phyloP scores from a whole-genome alignment of 1,139 yeast genomes.

The Yamadazyma diospyri region DNA sequence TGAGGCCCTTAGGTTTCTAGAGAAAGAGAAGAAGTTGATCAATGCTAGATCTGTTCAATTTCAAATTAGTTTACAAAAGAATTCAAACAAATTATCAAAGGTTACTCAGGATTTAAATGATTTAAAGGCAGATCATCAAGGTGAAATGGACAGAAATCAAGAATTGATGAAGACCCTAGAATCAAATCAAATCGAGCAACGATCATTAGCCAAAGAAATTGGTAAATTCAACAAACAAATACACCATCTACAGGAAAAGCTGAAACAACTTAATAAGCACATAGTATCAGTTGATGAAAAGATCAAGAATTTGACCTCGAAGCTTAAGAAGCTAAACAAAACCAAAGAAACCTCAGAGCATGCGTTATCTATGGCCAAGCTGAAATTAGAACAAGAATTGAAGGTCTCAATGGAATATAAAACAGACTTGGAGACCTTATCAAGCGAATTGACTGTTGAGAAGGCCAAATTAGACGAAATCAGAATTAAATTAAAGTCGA shows the following conservation, averaged over 20 bases:
- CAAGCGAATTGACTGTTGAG: conserved; percentile 48
- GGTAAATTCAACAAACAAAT: conserved; percentile 29
- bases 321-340: conserved; percentile 61
- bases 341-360: conserved; percentile 35
- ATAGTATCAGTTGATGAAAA: conserved; percentile 74
- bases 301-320: conserved; percentile 57
- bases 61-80: conserved; percentile 50
- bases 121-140: conserved; percentile 40
- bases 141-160: conserved; percentile 47
- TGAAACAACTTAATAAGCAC: conserved; percentile 42
- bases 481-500: conserved; percentile 63
- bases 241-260: conserved; percentile 31
- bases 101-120: conserved; percentile 30
- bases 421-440: conserved; percentile 43
- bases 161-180: conserved; percentile 42
- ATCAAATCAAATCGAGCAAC: conserved; percentile 19
- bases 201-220: conserved; percentile 32
- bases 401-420: conserved; percentile 40
- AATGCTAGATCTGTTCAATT: conserved; percentile 52
- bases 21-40: conserved; percentile 60
- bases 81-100: conserved; percentile 37
- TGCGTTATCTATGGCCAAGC: conserved; percentile 38
- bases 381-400: conserved; percentile 44
- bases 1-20: conserved; percentile 65
- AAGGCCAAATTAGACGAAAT: conserved; percentile 56